Evolutionary conservation across 352 stramenopile genomes (phyloP), one percentile per base, ranked within the genome.

Genomic region (Phytophthora lateralis): DNA sequence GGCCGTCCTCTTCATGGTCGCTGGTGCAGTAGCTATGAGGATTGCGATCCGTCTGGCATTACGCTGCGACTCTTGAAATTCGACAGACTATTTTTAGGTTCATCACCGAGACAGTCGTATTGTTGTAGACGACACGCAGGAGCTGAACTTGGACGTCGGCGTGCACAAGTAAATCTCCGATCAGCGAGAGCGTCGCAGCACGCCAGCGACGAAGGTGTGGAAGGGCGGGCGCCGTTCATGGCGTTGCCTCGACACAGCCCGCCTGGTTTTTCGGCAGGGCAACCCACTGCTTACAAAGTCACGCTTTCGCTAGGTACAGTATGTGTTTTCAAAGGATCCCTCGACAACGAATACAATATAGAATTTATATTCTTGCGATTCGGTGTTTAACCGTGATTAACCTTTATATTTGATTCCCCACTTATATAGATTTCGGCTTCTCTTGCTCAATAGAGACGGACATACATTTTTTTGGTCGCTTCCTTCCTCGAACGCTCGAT

Each of bases 291-390:
- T 44, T 55, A 47, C 44, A 62, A 52, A 57, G 12, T 17, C 27
- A 62, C 27, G 26, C 21, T 35, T 60, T 38, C 48, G 29, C 21
- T 59, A 60, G 62, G 48, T 64, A 61, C 61, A 68, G 6, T 44
- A 44, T 44, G n/a, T 4, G 38, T 14, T 44, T 12, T 24, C 9
- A 24, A 21, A 24, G 38, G 38, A 21, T 6, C n/a, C 21, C 0
- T 44, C 8, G 15, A 43, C 37, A 43, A 43, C 15, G 6, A 1
- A 38, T 38, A 38, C 10, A 38, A 1, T 38, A 2, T 9, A 38
- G 10, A 38, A 38, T n/a, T 9, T 3, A 38, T 38, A 38, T 37
- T 37, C 9, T 14, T 37, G 30, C 9, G 4, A 37, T n/a, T n/a
- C n/a, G n/a, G n/a, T n/a, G n/a, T n/a, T n/a, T n/a, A n/a, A n/a